Base-by-base conservation (phyloP, 257 asterid genomes). In the Nicotiana tomentosiformis region DNA sequence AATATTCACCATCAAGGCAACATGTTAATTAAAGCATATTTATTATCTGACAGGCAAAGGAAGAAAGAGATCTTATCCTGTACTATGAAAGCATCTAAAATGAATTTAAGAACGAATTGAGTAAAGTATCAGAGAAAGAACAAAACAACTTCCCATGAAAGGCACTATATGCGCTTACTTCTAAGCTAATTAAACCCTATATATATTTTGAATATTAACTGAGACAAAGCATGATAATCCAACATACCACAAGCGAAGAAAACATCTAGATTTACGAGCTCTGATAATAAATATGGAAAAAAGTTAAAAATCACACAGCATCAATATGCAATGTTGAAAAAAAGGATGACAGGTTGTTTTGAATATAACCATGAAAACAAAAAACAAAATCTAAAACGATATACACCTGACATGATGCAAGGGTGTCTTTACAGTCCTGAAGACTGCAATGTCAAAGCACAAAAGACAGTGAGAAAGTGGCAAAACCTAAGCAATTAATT, bases 351-450 rank as follows among this genome's bases (percentile, higher is more conserved):
- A 74, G 10, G 4, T 15, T 4, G 20, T 29, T 49, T 49, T 49
- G 16, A 23, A 26, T 0, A 74, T 74, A 74, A 29, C 43, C 64
- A 74, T 49, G 26, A 29, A 46, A 7, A 26, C 20, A 39, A 74
- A 51, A 72, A 72, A 18, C 61, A 62, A 64, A 12, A 66, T 16
- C 10, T 10, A 33, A 51, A 10, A 65, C 53, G 80, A 72, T 81
- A 70, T 29, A 32, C 82, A 95, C 99, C 98, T 95, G 97, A 84
- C 91, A 92, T 84, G 86, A 89, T 43, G 92, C 92, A 82, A 93
- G 96, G 86, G 86, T 92, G 66, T 93, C 97, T 82, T 95, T 90
- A 86, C 93, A 92, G 82, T 92, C 91, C 91, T 92, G 89, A 62
- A 95, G 97, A 87, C 99, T 95, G 90, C 89, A 87, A 91, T 72